phyloP scores from a whole-genome alignment of 192 early-diverging fungal genomes.

The Dissophora globulifera region DNA sequence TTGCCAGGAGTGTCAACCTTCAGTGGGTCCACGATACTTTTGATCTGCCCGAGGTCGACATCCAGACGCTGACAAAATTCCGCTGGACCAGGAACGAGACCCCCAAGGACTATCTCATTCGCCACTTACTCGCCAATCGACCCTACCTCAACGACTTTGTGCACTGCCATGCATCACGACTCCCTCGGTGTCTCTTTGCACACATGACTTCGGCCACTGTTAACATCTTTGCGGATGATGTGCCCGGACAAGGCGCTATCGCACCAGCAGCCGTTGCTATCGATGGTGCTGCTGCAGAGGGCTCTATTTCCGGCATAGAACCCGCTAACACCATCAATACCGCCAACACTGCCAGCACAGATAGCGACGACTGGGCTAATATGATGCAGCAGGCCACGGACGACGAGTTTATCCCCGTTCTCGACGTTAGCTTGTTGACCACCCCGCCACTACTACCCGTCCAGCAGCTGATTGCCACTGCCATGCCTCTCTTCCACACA shows the following conservation, averaged over 20 bases:
- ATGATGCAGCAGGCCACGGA: constrained; percentile 30
- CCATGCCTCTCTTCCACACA: constrained; percentile 34
- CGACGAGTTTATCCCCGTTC: constrained; percentile 10
- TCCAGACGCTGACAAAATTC: constrained; percentile 41
- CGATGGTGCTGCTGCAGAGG: constrained; percentile 1
- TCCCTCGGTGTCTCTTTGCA: constrained; percentile 39
- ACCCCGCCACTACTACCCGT: constrained; percentile 30
- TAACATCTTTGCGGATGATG: constrained; percentile 7
- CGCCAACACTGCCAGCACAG: constrained; percentile 19
- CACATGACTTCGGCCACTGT: constrained; percentile 6
- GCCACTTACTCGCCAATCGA: constrained; percentile 33
- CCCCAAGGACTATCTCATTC: constrained; percentile 48
- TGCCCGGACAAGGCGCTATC: background rate
- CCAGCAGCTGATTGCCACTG: constrained; percentile 34
- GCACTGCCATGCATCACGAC: constrained; percentile 32
- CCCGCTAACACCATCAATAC: constrained; percentile 18
- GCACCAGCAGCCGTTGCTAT: background rate
- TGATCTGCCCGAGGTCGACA: constrained; percentile 42
- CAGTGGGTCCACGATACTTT: constrained; percentile 53
- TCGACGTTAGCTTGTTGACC: constrained; percentile 18
- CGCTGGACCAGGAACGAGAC: constrained; percentile 50
- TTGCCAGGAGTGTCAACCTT: constrained; percentile 47
- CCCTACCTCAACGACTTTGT: constrained; percentile 47
- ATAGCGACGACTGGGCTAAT: constrained; percentile 32
- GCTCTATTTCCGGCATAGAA: background rate